These are phyloP conservation scores for Pseudopithomyces chartarum DNA, from an alignment of 2,329 filamentous ascomycete genomes.

Conservation along the genomic window DNA sequence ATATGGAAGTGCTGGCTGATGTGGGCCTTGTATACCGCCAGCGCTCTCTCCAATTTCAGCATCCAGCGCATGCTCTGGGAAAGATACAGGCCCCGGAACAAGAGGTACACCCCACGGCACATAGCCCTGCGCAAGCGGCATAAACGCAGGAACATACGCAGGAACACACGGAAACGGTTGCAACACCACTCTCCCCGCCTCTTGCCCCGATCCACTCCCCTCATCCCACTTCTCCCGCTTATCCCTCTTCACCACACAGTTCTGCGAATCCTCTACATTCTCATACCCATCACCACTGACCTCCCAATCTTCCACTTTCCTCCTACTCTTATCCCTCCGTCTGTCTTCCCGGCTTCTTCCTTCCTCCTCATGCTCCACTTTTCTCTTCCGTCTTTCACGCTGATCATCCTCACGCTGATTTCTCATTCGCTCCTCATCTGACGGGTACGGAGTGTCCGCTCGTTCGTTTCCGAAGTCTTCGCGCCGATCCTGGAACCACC, in stretches of 20 bases:
- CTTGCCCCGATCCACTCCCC: no score
- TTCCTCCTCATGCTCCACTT: not conserved
- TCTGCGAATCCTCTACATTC: not conserved
- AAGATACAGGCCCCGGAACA: not conserved
- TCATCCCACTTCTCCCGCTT: not conserved
- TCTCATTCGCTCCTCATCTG: conserved; percentile 2
- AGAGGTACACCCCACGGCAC: not conserved
- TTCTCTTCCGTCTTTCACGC: not conserved
- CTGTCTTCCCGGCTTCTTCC: not conserved
- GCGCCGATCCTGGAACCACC: conserved; percentile 18
- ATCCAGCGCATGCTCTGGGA: not conserved
- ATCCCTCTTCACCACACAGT: not conserved
- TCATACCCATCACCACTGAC: not conserved
- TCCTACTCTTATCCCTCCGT: not conserved
- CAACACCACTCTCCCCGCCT: not conserved
- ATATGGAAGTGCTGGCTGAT: not conserved
- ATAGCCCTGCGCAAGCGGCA: not conserved
- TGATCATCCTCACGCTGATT: not conserved
- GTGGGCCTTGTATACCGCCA: not conserved
- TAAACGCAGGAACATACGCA: not conserved
- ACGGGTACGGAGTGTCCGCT: not conserved
- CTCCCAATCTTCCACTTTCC: conserved; percentile 1
- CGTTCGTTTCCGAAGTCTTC: conserved; percentile 5
- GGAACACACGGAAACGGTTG: conserved; percentile 1
- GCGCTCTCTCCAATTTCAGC: not conserved